Conservation (phyloP, 495 filamentous ascomycete species). For the Neohortaea acidophila region DNA sequence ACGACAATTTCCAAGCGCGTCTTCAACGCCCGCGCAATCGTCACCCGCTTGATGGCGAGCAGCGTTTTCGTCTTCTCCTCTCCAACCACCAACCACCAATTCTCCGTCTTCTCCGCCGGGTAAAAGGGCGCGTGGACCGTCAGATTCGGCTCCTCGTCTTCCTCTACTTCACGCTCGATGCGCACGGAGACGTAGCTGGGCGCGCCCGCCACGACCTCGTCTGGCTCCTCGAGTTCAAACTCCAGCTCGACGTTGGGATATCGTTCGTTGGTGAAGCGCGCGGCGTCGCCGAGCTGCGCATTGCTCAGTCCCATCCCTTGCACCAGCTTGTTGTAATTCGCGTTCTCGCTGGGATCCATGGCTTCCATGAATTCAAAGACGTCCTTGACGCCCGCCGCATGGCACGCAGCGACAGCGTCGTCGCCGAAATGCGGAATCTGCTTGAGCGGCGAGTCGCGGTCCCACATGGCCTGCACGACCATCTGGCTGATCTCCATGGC, state of each 20-base stretch:
- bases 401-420: slow-evolving; percentile 67
- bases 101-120: slow-evolving; percentile 85
- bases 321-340: slow-evolving; percentile 57
- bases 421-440: slow-evolving; percentile 92
- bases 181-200: slow-evolving; percentile 74
- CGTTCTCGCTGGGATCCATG: slow-evolving; percentile 87
- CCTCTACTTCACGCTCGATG: slow-evolving; percentile 68
- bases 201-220: slow-evolving; percentile 60
- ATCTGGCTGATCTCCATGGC: slow-evolving; percentile 99
- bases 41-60: slow-evolving; percentile 87
- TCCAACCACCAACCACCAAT: slow-evolving; percentile 91
- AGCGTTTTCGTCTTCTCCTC: slow-evolving; percentile 71
- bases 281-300: slow-evolving; percentile 72
- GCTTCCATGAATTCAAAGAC: slow-evolving; percentile 97
- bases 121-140: slow-evolving; percentile 95
- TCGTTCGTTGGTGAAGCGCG: slow-evolving; percentile 87
- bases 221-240: slow-evolving; percentile 69
- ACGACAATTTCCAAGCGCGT: slow-evolving; percentile 77
- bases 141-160: slow-evolving; percentile 57
- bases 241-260: slow-evolving; percentile 89
- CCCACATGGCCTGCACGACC: slow-evolving; percentile 98
- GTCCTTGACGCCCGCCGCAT: slow-evolving; percentile 69
- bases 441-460: slow-evolving; percentile 88
- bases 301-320: slow-evolving; percentile 65
- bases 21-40: slow-evolving; percentile 62